A percentile compares a stretch with the other conserved stretches of the same genome.
phyloP scores from a whole-genome alignment of 257 asterid species.

The Fraxinus anomala region DNA sequence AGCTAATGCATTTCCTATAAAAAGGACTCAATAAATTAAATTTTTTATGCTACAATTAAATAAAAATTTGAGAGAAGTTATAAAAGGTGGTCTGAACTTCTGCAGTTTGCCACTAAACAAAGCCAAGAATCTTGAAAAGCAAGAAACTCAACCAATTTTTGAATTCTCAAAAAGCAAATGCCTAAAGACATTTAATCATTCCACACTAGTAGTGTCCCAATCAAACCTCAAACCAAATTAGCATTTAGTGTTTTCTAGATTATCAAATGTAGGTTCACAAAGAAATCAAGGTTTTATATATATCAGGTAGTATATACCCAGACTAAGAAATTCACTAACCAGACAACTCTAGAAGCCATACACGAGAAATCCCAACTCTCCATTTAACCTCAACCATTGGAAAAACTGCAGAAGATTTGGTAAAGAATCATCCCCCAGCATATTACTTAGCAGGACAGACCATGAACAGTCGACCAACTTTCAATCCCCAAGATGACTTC shows the following conservation, averaged over 20 bases:
- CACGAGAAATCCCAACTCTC: not conserved
- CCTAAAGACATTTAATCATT: not conserved
- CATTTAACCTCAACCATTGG: not conserved
- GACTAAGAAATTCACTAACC: not conserved
- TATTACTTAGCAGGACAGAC: not conserved
- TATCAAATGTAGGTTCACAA: not conserved
- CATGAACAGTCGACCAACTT: conserved; percentile 15
- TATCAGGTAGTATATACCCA: not conserved
- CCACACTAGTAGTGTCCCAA: not conserved
- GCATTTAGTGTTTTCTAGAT: not conserved
- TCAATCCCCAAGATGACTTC: conserved; percentile 17
- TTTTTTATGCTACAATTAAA: not conserved
- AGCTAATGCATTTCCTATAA: conserved; percentile 4
- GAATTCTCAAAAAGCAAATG: conserved; percentile 12
- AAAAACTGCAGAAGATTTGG: not conserved
- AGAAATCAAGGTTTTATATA: conserved; percentile 1
- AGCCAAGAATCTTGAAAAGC: conserved; percentile 42
- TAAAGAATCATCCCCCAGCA: not conserved
- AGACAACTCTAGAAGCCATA: not conserved
- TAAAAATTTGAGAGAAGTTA: not conserved
- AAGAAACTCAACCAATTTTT: conserved; percentile 14
- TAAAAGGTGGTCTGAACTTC: conserved; percentile 16
- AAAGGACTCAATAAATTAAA: not conserved
- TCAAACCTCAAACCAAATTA: not conserved
- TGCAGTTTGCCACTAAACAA: conserved; percentile 25